Conservation (phyloP, 108 stramenopile species). For the Pseudonitzschia multiseries region DNA sequence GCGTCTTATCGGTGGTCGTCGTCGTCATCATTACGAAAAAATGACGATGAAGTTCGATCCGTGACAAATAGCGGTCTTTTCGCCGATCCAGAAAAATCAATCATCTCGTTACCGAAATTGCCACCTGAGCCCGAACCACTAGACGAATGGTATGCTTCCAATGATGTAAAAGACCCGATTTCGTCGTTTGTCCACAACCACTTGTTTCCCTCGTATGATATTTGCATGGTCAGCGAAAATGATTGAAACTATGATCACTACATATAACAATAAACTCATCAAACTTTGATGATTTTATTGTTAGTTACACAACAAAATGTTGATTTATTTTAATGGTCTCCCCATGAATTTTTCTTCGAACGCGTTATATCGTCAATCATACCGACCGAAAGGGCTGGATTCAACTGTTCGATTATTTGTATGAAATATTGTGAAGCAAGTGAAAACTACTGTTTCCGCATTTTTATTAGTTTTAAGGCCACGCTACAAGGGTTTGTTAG, state of each 20-base stretch:
- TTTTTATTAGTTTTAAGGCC: neutral
- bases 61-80: slow-evolving; percentile 28
- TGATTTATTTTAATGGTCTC: too few species aligned
- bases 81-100: slow-evolving; percentile 42
- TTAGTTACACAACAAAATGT: too few species aligned
- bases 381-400: too few species aligned
- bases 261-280: too few species aligned
- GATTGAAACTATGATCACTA: too few species aligned
- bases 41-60: neutral
- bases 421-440: too few species aligned
- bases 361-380: too few species aligned
- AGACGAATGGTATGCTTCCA: slow-evolving; percentile 63
- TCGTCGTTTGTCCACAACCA: slow-evolving; percentile 30
- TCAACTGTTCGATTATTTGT: too few species aligned
- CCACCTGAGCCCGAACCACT: slow-evolving; percentile 76
- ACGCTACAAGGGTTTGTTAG: neutral
- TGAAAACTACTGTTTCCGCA: too few species aligned
- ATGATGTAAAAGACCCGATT: slow-evolving; percentile 34
- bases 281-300: too few species aligned
- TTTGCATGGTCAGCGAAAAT: neutral
- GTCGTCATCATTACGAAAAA: neutral
- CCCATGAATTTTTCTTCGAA: too few species aligned
- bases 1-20: neutral
- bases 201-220: slow-evolving; percentile 8
- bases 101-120: slow-evolving; percentile 67